Conservation (phyloP, 75 land plant genomes). For the Selaginella tamariscina region DNA sequence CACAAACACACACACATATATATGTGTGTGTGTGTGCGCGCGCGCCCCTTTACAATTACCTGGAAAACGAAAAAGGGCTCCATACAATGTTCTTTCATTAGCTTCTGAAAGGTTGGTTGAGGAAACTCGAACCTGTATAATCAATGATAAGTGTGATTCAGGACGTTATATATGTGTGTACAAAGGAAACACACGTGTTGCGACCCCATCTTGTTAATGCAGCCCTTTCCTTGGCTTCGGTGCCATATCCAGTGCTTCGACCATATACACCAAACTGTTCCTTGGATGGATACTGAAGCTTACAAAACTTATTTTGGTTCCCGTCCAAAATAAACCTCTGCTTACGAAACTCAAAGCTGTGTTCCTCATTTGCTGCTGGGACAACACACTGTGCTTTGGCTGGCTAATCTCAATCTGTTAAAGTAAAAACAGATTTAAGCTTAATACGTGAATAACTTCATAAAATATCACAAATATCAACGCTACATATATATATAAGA, state of each 20-base stretch:
- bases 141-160: background rate
- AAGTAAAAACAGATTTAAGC: too few species aligned
- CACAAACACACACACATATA: too few species aligned
- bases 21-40: too few species aligned
- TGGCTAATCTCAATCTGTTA: too few species aligned
- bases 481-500: too few species aligned
- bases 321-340: slow-evolving; percentile 68
- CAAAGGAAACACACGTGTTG: slow-evolving; percentile 51
- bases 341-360: slow-evolving; percentile 85
- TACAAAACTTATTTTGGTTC: slow-evolving; percentile 57
- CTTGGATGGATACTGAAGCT: slow-evolving; percentile 82
- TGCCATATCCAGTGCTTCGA: slow-evolving; percentile 68
- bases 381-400: too few species aligned
- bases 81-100: slow-evolving; percentile 96
- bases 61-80: slow-evolving; percentile 99
- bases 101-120: slow-evolving; percentile 81
- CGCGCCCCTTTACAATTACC: too few species aligned
- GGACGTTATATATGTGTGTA: background rate
- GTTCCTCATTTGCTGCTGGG: slow-evolving; percentile 47
- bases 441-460: too few species aligned
- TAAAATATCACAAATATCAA: too few species aligned
- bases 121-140: slow-evolving; percentile 83
- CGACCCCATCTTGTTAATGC: slow-evolving; percentile 93
- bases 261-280: slow-evolving; percentile 67
- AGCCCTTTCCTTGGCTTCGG: slow-evolving; percentile 63